These are phyloP conservation scores for Triangularia setosa DNA, from an alignment of 2,329 filamentous ascomycete species.

Conservation along the genomic window DNA sequence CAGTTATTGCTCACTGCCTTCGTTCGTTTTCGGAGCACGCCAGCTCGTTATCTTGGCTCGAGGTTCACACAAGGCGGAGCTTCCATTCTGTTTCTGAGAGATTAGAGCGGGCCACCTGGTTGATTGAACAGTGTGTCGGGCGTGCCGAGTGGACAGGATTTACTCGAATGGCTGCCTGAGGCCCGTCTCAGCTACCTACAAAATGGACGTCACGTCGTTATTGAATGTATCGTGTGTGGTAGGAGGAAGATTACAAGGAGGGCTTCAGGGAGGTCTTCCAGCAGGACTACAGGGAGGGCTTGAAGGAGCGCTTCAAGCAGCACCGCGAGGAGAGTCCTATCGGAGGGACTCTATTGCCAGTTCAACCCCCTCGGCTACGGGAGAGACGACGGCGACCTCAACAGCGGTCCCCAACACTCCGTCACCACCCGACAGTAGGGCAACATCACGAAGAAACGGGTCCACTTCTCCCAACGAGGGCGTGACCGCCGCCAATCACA, in stretches of 20 bases:
- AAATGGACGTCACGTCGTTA: conserved; percentile 42
- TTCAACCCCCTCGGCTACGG: conserved; percentile 27
- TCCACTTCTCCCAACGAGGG: conserved; percentile 23
- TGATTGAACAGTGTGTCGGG: not conserved
- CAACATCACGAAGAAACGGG: conserved; percentile 26
- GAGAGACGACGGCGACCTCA: conserved; percentile 23
- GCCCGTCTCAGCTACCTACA: conserved; percentile 3
- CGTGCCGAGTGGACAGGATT: not conserved
- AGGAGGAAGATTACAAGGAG: not conserved
- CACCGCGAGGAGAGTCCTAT: conserved; percentile 15
- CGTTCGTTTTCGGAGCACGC: not conserved
- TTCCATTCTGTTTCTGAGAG: not conserved
- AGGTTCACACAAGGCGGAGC: not conserved
- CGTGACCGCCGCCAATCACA: conserved; percentile 14
- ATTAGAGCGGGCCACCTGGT: not conserved
- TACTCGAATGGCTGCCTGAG: not conserved
- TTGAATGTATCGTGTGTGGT: conserved; percentile 35
- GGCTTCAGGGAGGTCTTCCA: conserved; percentile 13
- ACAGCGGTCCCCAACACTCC: conserved; percentile 32
- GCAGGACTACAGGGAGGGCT: conserved; percentile 12
- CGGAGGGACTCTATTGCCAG: conserved; percentile 22
- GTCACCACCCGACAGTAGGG: conserved; percentile 24
- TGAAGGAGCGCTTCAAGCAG: not conserved
- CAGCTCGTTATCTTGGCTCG: not conserved
- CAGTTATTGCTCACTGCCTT: not conserved